Conservation (phyloP, 306 rosid genomes). For the Macrotyloma uniflorum region DNA sequence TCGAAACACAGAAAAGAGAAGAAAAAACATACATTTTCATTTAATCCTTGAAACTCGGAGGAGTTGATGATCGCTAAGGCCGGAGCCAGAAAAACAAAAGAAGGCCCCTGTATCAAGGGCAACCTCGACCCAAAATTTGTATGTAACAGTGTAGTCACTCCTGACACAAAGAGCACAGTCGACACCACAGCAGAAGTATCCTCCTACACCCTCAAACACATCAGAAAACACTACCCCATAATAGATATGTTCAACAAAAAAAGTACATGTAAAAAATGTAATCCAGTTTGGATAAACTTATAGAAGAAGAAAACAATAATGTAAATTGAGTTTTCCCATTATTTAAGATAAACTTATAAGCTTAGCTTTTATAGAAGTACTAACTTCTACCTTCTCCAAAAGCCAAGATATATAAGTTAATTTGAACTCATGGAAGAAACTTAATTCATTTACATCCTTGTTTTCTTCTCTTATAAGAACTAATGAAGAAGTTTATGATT, state of each 20-base stretch:
- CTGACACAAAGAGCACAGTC: conserved; percentile 87
- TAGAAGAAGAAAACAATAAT: not conserved
- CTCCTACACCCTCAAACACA: conserved; percentile 72
- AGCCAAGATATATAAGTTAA: not conserved
- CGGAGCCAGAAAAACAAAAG: conserved; percentile 93
- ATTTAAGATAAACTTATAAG: not conserved
- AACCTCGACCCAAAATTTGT: conserved; percentile 86
- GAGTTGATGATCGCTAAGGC: conserved; percentile 88
- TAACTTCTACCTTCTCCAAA: not conserved
- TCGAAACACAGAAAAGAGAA: conserved; percentile 25
- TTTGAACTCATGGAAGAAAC: not conserved
- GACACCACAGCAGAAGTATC: conserved; percentile 85
- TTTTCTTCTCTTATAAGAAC: not conserved
- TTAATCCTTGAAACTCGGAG: conserved; percentile 83
- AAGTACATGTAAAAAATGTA: not conserved
- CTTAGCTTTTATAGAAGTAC: not conserved
- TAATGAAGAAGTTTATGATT: not conserved
- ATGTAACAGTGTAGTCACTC: conserved; percentile 88
- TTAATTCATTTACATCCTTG: not conserved
- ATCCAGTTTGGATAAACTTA: not conserved
- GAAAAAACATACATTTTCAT: conserved; percentile 69
- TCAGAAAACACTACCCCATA: conserved; percentile 51
- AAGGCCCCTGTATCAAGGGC: conserved; percentile 96
- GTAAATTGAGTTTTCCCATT: not conserved
- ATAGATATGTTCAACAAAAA: conserved; percentile 19